Conservation (phyloP, 164 flowering plant species). For the Annona cherimola region DNA sequence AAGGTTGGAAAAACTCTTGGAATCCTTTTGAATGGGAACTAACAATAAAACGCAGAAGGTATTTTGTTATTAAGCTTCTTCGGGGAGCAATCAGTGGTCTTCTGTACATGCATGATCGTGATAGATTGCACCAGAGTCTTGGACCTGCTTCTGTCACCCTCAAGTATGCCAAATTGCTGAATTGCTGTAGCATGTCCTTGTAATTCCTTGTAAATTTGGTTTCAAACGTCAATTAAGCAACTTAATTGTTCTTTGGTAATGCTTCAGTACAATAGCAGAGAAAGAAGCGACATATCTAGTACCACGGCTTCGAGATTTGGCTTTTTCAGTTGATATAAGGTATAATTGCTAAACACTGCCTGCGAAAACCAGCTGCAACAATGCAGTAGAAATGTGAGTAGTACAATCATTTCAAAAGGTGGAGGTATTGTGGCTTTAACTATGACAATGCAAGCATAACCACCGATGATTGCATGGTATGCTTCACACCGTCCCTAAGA, state of each 20-base stretch:
- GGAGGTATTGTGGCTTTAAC: not conserved
- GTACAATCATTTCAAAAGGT: not conserved
- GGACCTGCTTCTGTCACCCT: constrained; percentile 92
- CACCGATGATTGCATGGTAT: not conserved
- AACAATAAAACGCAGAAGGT: constrained; percentile 47
- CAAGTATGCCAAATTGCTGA: constrained; percentile 45
- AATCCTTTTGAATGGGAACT: constrained; percentile 54
- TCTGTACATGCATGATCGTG: constrained; percentile 78
- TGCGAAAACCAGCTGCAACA: not conserved
- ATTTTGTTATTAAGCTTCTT: constrained; percentile 59
- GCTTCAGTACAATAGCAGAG: constrained; percentile 68
- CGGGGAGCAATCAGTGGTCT: constrained; percentile 69
- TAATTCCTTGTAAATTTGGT: not conserved
- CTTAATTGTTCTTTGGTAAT: not conserved
- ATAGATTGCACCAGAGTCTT: constrained; percentile 92
- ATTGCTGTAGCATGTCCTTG: not conserved
- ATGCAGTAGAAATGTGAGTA: too few species aligned
- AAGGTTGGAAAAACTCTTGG: constrained; percentile 44
- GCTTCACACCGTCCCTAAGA: not conserved
- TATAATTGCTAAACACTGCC: constrained; percentile 6
- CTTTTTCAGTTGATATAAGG: constrained; percentile 95
- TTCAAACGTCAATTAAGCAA: constrained; percentile 1
- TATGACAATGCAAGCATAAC: not conserved
- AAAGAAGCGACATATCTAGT: constrained; percentile 66
- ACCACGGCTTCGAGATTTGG: constrained; percentile 84